These are phyloP conservation scores for Lumnitzera racemosa DNA, from an alignment of 345 rosid genomes.

Conservation along the genomic window DNA sequence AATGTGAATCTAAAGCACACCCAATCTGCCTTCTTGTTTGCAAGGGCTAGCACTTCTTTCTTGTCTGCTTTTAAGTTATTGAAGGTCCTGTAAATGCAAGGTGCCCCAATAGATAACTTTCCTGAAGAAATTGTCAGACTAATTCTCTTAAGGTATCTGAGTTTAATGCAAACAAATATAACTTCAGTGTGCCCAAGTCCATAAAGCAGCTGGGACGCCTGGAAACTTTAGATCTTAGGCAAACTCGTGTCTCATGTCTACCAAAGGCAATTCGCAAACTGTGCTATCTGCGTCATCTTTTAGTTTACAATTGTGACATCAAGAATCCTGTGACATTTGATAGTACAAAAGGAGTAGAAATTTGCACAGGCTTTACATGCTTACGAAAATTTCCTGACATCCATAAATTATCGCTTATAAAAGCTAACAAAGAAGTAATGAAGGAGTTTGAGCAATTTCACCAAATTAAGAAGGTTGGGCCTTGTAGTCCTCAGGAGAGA, in stretches of 20 bases:
- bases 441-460: neutral
- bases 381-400: neutral
- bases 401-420: slow-evolving; percentile 9
- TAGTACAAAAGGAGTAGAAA: neutral
- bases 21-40: neutral
- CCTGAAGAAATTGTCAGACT: neutral
- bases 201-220: neutral
- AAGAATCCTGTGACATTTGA: neutral
- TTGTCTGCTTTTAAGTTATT: neutral
- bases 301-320: slow-evolving; percentile 1
- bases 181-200: neutral
- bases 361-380: neutral
- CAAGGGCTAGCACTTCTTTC: neutral
- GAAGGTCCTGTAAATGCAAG: neutral
- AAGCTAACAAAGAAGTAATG: neutral
- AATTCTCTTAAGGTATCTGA: neutral
- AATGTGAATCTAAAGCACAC: neutral
- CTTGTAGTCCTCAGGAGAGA: neutral
- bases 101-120: neutral
- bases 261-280: neutral
- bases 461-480: slow-evolving; percentile 6
- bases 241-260: neutral
- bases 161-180: neutral
- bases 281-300: neutral
- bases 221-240: neutral